Conservation (phyloP, 768 basidiomycete species). For the Rhodosporidiobolus sp. region DNA sequence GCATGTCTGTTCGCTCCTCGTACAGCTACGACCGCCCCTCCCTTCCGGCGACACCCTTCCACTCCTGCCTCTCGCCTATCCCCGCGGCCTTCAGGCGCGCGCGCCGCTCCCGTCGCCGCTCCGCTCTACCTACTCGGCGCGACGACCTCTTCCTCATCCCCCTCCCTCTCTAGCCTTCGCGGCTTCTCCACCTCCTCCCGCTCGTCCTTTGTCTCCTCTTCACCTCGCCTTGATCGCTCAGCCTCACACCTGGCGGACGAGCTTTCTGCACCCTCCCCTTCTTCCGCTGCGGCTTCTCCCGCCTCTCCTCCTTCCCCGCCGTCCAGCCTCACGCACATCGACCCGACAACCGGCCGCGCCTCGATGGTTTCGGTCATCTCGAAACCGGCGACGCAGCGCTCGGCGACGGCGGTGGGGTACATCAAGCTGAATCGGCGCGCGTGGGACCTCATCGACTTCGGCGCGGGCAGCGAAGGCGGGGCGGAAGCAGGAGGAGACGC, state of each 20-base stretch:
- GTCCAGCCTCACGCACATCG: slow-evolving; percentile 66
- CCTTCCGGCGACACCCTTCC: not conserved
- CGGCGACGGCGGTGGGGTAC: slow-evolving; percentile 69
- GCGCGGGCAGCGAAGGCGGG: not conserved
- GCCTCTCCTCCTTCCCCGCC: not conserved
- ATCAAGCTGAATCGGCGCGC: slow-evolving; percentile 67
- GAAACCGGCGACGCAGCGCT: slow-evolving; percentile 63
- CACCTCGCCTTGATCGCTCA: too few species aligned
- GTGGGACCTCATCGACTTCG: slow-evolving; percentile 60
- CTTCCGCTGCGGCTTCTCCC: not conserved
- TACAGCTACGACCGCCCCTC: too few species aligned
- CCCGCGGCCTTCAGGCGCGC: not conserved
- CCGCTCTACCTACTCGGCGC: not conserved
- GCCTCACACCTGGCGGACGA: too few species aligned
- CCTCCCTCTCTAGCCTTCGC: too few species aligned
- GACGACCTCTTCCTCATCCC: not conserved
- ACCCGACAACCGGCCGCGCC: slow-evolving; percentile 61
- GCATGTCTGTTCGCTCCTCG: too few species aligned
- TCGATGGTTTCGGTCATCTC: slow-evolving; percentile 77
- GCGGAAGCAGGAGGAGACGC: not conserved
- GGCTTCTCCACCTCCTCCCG: not conserved
- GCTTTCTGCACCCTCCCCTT: not conserved
- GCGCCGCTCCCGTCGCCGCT: not conserved
- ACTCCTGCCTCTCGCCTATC: not conserved
- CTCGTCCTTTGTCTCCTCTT: too few species aligned